These are phyloP conservation scores for Tolypocladium sp. DNA, from an alignment of 2,329 filamentous ascomycete species.

Conservation along the genomic window DNA sequence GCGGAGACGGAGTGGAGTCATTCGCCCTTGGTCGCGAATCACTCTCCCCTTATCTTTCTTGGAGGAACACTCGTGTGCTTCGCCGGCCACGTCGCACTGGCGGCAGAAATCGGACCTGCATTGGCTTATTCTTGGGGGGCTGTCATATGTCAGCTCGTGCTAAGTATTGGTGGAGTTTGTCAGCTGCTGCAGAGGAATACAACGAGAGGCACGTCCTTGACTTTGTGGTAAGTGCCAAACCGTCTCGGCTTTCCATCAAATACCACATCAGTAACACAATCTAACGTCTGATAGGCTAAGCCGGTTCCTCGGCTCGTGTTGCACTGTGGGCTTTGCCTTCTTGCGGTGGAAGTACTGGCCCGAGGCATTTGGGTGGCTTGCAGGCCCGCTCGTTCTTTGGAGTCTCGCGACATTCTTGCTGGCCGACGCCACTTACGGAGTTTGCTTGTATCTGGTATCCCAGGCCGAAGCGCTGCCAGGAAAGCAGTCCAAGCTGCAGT, in stretches of 20 bases:
- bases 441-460: conserved; percentile 2
- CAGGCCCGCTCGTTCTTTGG: conserved; percentile 5
- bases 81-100: conserved; percentile 7
- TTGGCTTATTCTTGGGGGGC: conserved; percentile 8
- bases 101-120: conserved; percentile 6
- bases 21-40: conserved; percentile 4
- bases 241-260: background rate
- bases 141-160: conserved; percentile 6
- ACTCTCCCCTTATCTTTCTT: conserved; percentile 4
- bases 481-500: background rate
- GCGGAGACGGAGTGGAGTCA: conserved; percentile 6
- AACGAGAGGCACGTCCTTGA: conserved; percentile 5
- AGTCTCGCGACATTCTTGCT: conserved; percentile 4
- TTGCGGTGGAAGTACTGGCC: conserved; percentile 8
- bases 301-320: conserved; percentile 6
- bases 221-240: conserved; percentile 4
- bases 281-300: conserved; percentile 3
- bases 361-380: conserved; percentile 5
- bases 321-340: conserved; percentile 6
- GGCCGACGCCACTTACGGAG: conserved; percentile 4
- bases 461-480: background rate
- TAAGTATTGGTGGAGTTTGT: conserved; percentile 6
- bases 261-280: background rate
- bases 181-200: conserved; percentile 7
- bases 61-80: conserved; percentile 5